Evolutionary conservation across 23 red algal species (phyloP).

Genomic region (Gracilariopsis chorda): DNA sequence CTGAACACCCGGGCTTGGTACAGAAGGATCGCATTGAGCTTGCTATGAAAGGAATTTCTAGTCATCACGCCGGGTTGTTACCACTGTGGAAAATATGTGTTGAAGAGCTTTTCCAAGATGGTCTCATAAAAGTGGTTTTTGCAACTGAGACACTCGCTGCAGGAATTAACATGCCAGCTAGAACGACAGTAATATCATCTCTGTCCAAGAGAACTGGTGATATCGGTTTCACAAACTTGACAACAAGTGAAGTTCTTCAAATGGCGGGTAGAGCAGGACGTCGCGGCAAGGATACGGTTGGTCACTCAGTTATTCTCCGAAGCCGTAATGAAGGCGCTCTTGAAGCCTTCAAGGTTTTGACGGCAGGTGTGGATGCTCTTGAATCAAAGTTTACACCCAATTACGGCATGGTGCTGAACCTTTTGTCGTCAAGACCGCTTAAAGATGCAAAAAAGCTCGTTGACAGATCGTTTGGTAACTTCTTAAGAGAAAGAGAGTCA

Average conservation of each 20-base stretch:
- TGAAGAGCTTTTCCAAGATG: constrained; percentile 94
- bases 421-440: constrained; percentile 51
- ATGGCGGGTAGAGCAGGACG: constrained; percentile 97
- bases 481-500: constrained; percentile 32
- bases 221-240: constrained; percentile 55
- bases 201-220: constrained; percentile 78
- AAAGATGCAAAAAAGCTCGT: constrained; percentile 62
- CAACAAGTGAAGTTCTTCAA: constrained; percentile 82
- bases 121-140: constrained; percentile 96
- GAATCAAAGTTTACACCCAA: constrained; percentile 88
- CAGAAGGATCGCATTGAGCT: constrained; percentile 53
- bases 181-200: constrained; percentile 88
- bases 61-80: constrained; percentile 96
- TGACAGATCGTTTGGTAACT: constrained; percentile 80
- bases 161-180: constrained; percentile 97
- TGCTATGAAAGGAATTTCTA: constrained; percentile 79
- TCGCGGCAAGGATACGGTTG: constrained; percentile 87
- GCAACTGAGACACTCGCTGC: constrained; percentile 98
- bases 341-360: constrained; percentile 71
- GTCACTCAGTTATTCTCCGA: constrained; percentile 82
- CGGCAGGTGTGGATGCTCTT: constrained; percentile 63
- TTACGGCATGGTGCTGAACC: constrained; percentile 96
- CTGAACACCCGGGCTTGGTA: constrained; percentile 74
- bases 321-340: constrained; percentile 69
- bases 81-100: constrained; percentile 95